Base-by-base conservation (phyloP, 306 rosid species). In the Elaeagnus macrophylla region DNA sequence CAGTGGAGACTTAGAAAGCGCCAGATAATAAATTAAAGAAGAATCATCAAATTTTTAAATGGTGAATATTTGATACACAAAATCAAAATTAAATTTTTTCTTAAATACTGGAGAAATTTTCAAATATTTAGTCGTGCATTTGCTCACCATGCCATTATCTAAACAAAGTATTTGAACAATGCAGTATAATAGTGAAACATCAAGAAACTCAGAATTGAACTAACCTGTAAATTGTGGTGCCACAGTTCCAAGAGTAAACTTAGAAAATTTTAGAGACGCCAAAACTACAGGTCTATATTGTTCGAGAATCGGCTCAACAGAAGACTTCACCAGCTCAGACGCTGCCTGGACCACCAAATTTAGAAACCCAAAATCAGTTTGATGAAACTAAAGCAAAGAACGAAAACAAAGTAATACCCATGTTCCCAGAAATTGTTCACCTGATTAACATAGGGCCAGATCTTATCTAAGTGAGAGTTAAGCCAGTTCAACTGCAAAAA, bases 371-470 rank as follows among this genome's bases (percentile, higher is more conserved):
- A 51, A 51, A 39, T 35, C 42, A 36, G 53, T 6, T 0, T 8
- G 10, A 8, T 6, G 12, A 47, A 51, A 14, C 15, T 5, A 10
- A 50, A 60, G 10, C 5, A 13, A 53, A 16, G 37, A 39, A 15
- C 15, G 32, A 55, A 35, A 8, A 39, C 10, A n/a, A 7, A 19
- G 10, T 12, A 2, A 10, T 16, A 19, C 40, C 10, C 35, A 16
- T 36, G 32, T 32, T 8, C 4, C 40, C 58, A 59, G 41, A 10
- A 52, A 12, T 44, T 51, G 18, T 39, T 55, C 61, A 84, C 99
- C 82, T 93, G 89, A 53, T 93, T 71, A 39, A 93, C 85, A 71
- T 82, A 82, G 15, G 99, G 95, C 99, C 99, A 87, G 81, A 93
- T 80, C 96, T 84, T 93, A 1, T 66, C 41, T 14, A 93, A 93